phyloP scores from a whole-genome alignment of 306 rosid species.

The Vachellia pachyceras region DNA sequence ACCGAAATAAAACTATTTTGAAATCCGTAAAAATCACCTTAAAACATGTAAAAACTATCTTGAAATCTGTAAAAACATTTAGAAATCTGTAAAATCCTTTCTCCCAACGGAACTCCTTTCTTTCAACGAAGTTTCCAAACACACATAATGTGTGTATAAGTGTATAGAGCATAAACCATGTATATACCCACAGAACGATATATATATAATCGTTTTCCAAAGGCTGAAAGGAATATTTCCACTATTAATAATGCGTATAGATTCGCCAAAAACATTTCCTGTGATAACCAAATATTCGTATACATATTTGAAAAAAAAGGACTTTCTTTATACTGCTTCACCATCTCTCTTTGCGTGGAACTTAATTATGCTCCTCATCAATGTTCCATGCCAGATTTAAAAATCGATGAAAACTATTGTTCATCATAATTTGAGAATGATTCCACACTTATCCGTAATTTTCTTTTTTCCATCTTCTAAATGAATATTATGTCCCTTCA shows the following conservation, averaged over 20 bases:
- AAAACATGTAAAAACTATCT: too few species aligned
- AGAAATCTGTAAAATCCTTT: too few species aligned
- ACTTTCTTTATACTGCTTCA: slow-evolving; percentile 53
- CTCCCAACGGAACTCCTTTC: too few species aligned
- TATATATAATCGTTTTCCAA: not conserved
- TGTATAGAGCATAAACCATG: not conserved
- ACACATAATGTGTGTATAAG: not conserved
- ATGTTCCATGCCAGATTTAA: slow-evolving; percentile 27
- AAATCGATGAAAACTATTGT: slow-evolving; percentile 20
- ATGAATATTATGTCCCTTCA: slow-evolving; percentile 52
- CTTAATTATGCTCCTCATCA: slow-evolving; percentile 21
- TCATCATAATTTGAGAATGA: slow-evolving; percentile 33
- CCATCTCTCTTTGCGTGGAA: slow-evolving; percentile 44
- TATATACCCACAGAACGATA: not conserved
- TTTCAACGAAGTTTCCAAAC: too few species aligned
- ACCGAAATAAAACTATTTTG: too few species aligned
- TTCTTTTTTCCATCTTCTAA: slow-evolving; percentile 9
- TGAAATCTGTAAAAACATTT: too few species aligned
- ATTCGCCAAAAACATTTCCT: slow-evolving; percentile 46
- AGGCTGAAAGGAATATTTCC: not conserved
- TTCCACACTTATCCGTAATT: slow-evolving; percentile 24
- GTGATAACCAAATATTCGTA: slow-evolving; percentile 40
- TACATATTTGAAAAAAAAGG: not conserved
- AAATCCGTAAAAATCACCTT: too few species aligned
- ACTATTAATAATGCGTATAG: slow-evolving; percentile 14